Conservation (phyloP, 768 basidiomycete species). For the Tulasnella sp. region DNA sequence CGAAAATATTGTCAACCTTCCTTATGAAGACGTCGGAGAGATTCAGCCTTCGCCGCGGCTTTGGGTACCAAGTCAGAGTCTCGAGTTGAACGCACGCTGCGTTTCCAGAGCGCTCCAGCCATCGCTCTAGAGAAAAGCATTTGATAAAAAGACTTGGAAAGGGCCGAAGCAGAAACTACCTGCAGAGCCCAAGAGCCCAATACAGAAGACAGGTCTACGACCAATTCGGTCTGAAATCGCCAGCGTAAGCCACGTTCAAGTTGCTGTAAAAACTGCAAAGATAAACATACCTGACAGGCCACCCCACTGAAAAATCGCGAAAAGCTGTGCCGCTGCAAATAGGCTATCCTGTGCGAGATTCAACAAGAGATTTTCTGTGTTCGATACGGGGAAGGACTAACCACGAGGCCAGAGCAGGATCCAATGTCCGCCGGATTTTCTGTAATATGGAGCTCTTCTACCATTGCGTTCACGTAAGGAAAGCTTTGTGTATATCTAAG, state of each 20-base stretch:
- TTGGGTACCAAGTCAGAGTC: too few relatives aligned
- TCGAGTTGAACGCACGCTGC: too few relatives aligned
- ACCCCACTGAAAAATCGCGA: constrained; percentile 28
- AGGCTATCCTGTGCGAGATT: constrained; percentile 17
- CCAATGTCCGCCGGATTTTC: too few relatives aligned
- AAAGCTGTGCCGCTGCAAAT: constrained; percentile 30
- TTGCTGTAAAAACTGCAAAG: not conserved
- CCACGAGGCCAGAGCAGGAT: too few relatives aligned
- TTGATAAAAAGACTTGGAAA: constrained; percentile 18
- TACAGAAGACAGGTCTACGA: constrained; percentile 30
- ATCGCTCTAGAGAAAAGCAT: not conserved
- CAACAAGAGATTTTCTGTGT: too few relatives aligned
- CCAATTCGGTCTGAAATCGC: constrained; percentile 30
- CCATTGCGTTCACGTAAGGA: too few relatives aligned
- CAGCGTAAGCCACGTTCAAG: not conserved
- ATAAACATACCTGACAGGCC: constrained; percentile 25
- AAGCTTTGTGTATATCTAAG: too few relatives aligned
- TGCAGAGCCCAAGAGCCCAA: constrained; percentile 28
- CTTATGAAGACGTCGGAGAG: too few relatives aligned
- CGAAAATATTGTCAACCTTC: constrained; percentile 10
- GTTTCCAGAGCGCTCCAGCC: too few relatives aligned
- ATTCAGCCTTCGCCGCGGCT: too few relatives aligned
- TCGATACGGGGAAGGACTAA: too few relatives aligned
- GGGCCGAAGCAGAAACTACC: constrained; percentile 25
- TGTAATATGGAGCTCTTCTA: too few relatives aligned